Conservation (phyloP, 371 early-diverging fungal species). For the Coemansia sp. region DNA sequence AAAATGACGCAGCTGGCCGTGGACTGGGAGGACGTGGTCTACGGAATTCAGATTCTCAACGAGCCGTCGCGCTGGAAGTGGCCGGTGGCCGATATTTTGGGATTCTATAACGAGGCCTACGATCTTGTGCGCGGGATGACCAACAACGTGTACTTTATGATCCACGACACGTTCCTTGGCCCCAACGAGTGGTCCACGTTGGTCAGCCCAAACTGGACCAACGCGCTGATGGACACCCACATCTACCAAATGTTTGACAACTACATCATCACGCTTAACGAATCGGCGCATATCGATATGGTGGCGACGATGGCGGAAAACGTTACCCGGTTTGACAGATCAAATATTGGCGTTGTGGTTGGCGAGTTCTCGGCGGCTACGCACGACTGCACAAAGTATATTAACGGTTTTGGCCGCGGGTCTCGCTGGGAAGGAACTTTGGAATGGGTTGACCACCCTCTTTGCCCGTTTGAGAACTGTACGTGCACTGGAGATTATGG, state of each 20-base stretch:
- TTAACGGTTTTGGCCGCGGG: constrained; percentile 64
- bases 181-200: constrained; percentile 47
- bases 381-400: constrained; percentile 71
- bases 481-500: constrained; percentile 46
- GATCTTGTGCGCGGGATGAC: constrained; percentile 31
- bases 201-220: constrained; percentile 29
- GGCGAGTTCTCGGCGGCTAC: constrained; percentile 74
- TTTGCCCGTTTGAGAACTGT: constrained; percentile 36
- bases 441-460: constrained; percentile 46
- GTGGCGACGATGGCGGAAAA: constrained; percentile 27
- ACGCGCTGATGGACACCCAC: constrained; percentile 54
- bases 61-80: constrained; percentile 53
- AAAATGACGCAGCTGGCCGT: constrained; percentile 34
- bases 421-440: constrained; percentile 45
- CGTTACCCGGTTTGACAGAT: constrained; percentile 18
- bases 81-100: constrained; percentile 30
- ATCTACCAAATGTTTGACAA: constrained; percentile 58
- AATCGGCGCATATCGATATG: constrained; percentile 37
- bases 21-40: constrained; percentile 44
- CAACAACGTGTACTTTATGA: constrained; percentile 35
- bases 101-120: constrained; percentile 51
- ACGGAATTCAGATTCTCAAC: constrained; percentile 52
- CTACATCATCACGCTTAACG: constrained; percentile 56
- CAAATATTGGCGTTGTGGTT: constrained; percentile 60
- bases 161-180: constrained; percentile 51